Evolutionary conservation across 2,329 filamentous ascomycete genomes (phyloP), one percentile per base, ranked within the genome.

Genomic region (Xylaria hypoxylon): DNA sequence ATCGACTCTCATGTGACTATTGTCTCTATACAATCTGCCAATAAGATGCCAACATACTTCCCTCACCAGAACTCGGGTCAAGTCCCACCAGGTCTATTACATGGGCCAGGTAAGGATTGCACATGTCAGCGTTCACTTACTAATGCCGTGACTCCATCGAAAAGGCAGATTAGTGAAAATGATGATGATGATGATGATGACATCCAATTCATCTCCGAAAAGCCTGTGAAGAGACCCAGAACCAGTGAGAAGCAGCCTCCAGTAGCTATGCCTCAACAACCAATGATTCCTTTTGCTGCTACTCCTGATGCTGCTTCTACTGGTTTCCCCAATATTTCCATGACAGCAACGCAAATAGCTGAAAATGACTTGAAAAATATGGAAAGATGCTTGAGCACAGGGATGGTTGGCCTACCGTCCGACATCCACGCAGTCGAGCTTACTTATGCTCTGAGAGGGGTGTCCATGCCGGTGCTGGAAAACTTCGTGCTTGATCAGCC

Each of bases 131-230:
- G 24, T 35, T 59, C 38, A 31, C 38, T 28, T 28, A 19, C 58
- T 2, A 63, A 58, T 47, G 19, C 59, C 22, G 13, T 52, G 22
- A 61, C 67, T 24, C 71, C 75, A 40, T 70, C 70, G 3, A 80
- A 79, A 69, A 67, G 73, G 59, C 48, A 55, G 13, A 38, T 71
- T n/a, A 61, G 31, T 17, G 61, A 65, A 38, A 80, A 82, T 56
- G 80, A 83, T 53, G 73, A 76, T 17, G 61, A 65, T 33, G 80
- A 82, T 56, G 80, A 83, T 53, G 73, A 76, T 64, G 82, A 84
- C 56, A 75, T 84, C 35, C 77, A 83, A 68, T 82, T 84, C 60
- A 74, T 84, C 35, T 82, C 80, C 48, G 79, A 77, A 22, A 79
- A 80, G 26, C 80, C 81, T 10, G 78, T 82, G 57, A 83, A 82